phyloP scores from a whole-genome alignment of 2,329 filamentous ascomycete genomes.

The Colletotrichum eremochloae region DNA sequence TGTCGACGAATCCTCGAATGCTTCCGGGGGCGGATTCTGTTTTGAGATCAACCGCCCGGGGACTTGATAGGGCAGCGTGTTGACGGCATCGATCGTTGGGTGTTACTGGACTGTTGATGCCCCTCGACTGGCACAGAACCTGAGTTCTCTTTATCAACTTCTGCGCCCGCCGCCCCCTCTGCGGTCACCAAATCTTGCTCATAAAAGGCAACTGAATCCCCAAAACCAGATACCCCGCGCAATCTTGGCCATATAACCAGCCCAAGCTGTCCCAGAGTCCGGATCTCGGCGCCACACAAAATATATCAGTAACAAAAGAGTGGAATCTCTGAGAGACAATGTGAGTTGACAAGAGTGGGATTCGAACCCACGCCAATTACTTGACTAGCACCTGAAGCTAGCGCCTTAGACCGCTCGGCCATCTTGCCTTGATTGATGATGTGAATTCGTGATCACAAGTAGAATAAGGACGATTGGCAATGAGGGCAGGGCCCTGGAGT shows the following conservation, averaged over 20 bases:
- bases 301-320: background rate
- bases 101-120: background rate
- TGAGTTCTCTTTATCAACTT: background rate
- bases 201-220: too few relatives aligned
- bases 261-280: too few relatives aligned
- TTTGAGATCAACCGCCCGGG: background rate
- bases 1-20: background rate
- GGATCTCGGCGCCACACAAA: background rate
- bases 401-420: conserved; percentile 32
- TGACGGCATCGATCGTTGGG: background rate
- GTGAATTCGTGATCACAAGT: fast-evolving
- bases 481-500: conserved; percentile 7
- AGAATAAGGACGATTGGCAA: too few relatives aligned
- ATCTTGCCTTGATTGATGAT: conserved; percentile 14
- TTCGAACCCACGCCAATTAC: conserved; percentile 32
- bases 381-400: conserved; percentile 34
- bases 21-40: background rate
- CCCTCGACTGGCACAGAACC: background rate
- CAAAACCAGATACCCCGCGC: background rate
- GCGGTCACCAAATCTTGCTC: too few relatives aligned
- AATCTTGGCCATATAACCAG: background rate
- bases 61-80: background rate
- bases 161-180: background rate
- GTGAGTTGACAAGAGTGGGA: conserved; percentile 19
- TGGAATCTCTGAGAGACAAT: fast-evolving